These are phyloP conservation scores for Alternaria angustiovoidea DNA, from an alignment of 2,329 filamentous ascomycete species.

Conservation along the genomic window DNA sequence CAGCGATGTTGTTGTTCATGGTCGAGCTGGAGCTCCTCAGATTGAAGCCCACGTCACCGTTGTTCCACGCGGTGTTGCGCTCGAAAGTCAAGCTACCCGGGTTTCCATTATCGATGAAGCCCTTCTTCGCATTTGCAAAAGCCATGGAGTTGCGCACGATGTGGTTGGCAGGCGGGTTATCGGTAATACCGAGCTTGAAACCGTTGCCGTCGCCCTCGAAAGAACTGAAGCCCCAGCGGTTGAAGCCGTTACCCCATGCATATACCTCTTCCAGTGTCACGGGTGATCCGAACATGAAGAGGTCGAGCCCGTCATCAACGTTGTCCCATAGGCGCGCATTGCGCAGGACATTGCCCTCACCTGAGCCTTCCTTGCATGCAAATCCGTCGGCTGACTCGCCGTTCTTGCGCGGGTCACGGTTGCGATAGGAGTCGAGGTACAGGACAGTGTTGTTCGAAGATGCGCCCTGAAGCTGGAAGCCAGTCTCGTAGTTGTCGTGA, in stretches of 20 bases:
- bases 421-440: conserved; percentile 35
- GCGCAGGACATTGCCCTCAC: conserved; percentile 56
- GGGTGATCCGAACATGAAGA: conserved; percentile 54
- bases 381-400: conserved; percentile 62
- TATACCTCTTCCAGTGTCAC: conserved; percentile 57
- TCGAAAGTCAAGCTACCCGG: conserved; percentile 52
- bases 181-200: conserved; percentile 57
- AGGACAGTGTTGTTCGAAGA: conserved; percentile 34
- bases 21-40: conserved; percentile 47
- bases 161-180: conserved; percentile 52
- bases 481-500: conserved; percentile 52
- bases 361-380: conserved; percentile 58
- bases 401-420: conserved; percentile 58
- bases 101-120: conserved; percentile 59
- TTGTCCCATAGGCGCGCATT: conserved; percentile 61
- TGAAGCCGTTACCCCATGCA: conserved; percentile 58
- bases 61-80: conserved; percentile 59
- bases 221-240: conserved; percentile 55
- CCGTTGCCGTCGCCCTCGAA: conserved; percentile 60
- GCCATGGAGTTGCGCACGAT: conserved; percentile 57
- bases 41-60: conserved; percentile 54
- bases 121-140: conserved; percentile 56
- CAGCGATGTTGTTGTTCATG: conserved; percentile 53
- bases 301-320: conserved; percentile 59
- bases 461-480: conserved; percentile 49